Base-by-base conservation (phyloP, 2,329 filamentous ascomycete genomes). In the Hyphodiscus sp. region DNA sequence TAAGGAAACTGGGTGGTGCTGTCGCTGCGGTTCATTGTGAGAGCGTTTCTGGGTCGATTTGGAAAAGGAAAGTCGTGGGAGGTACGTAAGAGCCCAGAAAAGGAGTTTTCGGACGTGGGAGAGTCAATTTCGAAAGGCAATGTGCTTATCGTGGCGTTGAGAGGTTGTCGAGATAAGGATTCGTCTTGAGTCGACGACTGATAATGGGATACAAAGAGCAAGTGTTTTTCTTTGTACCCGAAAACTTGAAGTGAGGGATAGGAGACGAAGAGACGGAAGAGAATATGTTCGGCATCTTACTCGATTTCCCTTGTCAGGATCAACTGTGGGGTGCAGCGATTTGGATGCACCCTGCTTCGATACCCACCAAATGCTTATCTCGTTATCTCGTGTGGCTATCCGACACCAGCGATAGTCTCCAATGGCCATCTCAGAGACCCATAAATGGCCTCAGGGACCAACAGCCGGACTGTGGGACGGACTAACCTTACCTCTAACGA, bases 121-220 rank as follows among this genome's bases (percentile, higher is more conserved):
- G 48, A 20, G 20, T 18, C 29, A 41, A 38, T 54, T 45, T 42
- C 18, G 18, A 16, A 16, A 20, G 52, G 50, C 44, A 58, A 57
- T 61, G 52, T 57, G 58, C 62, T 65, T 65, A 63, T 65, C 62
- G 58, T 44, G 29, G 49, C 45, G 53, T 55, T 54, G 53, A 53
- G 54, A 41, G 51, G 51, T 30, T 38, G 44, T 23, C 41, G 45
- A 57, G 55, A 59, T 59, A 59, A 54, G 50, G 53, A 53, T 46
- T 51, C 41, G 52, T 23, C 51, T 54, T 49, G 26, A 49, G n/a
- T 20, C 23, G 49, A 43, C 47, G 51, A 49, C 41, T 50, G 51
- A 48, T 29, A 47, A 53, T 53, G 44, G 48, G 33, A 47, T 51
- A 44, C 33, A 49, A n/a, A 20, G 18, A 41, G 23, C 48, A 51